phyloP scores from a whole-genome alignment of 176 grass and related monocot species.

The Hyparrhenia diplandra region DNA sequence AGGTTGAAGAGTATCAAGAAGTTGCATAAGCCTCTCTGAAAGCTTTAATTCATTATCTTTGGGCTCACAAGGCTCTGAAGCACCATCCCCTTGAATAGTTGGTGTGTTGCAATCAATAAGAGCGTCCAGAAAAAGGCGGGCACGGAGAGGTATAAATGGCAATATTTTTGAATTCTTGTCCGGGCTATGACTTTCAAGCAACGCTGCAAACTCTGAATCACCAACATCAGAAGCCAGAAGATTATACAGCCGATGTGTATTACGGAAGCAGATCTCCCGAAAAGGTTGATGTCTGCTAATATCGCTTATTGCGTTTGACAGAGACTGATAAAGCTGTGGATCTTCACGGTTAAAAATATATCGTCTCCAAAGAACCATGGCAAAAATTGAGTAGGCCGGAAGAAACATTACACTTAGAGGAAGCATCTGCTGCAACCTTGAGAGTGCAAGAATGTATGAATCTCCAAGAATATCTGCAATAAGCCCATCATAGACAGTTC shows the following conservation, averaged over 20 bases:
- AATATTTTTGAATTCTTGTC: conserved; percentile 80
- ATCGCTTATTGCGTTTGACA: conserved; percentile 65
- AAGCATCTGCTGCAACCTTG: conserved; percentile 80
- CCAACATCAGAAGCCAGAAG: conserved; percentile 75
- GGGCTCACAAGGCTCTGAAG: conserved; percentile 47
- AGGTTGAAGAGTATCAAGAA: conserved; percentile 87
- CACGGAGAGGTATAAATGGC: conserved; percentile 81
- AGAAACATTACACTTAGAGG: conserved; percentile 67
- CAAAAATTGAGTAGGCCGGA: conserved; percentile 92
- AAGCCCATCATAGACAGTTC: conserved; percentile 80
- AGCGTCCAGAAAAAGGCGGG: conserved; percentile 84
- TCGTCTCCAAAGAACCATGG: conserved; percentile 83
- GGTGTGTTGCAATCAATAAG: conserved; percentile 85
- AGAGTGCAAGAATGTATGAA: conserved; percentile 80
- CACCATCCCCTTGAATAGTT: conserved; percentile 59
- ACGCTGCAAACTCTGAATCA: conserved; percentile 88
- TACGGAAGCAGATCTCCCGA: conserved; percentile 79
- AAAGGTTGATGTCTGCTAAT: conserved; percentile 85
- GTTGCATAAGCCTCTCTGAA: conserved; percentile 73
- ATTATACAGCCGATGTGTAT: conserved; percentile 73
- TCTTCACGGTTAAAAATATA: conserved; percentile 88
- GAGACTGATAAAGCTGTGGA: conserved; percentile 58
- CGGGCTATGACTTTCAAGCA: conserved; percentile 60
- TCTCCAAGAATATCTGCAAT: conserved; percentile 91
- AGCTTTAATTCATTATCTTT: conserved; percentile 73